phyloP scores from a whole-genome alignment of 352 stramenopile genomes.

The Globisporangium splendens region DNA sequence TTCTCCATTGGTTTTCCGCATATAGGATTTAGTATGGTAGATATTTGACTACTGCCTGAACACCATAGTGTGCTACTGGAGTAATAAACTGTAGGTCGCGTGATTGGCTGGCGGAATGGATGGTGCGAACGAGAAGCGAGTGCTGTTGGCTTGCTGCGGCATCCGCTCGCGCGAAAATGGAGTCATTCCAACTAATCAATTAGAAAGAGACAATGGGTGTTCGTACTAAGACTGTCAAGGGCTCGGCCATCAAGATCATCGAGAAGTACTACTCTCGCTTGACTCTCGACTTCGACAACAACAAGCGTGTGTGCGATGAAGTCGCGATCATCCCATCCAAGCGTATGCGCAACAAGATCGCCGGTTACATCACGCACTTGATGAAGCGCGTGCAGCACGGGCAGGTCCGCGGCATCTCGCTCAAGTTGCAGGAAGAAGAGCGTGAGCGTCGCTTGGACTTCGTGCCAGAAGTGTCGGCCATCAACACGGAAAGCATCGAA shows the following conservation, averaged over 20 bases:
- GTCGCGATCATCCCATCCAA: conserved; percentile 99
- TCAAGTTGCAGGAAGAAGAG: conserved; percentile 99
- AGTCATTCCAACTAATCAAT: conserved; percentile 22
- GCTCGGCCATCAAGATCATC: conserved; percentile 99
- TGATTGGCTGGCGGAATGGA: conserved; percentile 11
- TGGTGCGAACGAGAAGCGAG: background rate
- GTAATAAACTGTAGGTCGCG: too few species aligned
- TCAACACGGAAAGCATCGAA: conserved; percentile 92
- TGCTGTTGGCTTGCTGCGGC: background rate
- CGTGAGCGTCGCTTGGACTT: conserved; percentile 99
- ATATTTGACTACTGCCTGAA: too few species aligned
- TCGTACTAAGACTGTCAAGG: conserved; percentile 99
- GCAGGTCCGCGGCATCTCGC: conserved; percentile 98
- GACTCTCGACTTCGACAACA: conserved; percentile 99
- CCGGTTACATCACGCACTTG: conserved; percentile 99
- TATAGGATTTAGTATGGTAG: too few species aligned
- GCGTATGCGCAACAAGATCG: conserved; percentile 99
- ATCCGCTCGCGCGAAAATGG: background rate
- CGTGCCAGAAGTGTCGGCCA: conserved; percentile 96
- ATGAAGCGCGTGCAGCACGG: conserved; percentile 99
- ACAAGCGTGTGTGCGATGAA: conserved; percentile 97
- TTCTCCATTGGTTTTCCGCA: too few species aligned
- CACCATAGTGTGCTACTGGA: too few species aligned
- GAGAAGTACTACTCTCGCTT: conserved; percentile 99
- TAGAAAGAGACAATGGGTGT: conserved; percentile 92